Conservation (phyloP, 164 flowering plant species). For the Echeveria elegans region DNA sequence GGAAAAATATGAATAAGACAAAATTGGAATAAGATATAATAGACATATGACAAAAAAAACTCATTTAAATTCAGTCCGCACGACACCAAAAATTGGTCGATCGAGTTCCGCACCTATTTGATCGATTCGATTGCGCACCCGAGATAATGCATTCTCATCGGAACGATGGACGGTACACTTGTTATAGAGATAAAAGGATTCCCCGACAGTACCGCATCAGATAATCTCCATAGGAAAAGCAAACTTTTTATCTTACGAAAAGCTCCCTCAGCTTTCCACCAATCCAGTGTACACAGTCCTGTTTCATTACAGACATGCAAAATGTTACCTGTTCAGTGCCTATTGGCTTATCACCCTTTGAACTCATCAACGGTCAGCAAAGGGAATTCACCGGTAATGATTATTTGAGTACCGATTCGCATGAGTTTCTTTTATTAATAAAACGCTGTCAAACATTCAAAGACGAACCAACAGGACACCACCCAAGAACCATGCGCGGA, state of each 20-base stretch:
- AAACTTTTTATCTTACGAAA: neutral
- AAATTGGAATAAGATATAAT: too few species aligned
- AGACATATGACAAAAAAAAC: too few species aligned
- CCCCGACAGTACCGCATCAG: neutral
- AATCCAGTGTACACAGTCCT: neutral
- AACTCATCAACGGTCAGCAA: conserved; percentile 1
- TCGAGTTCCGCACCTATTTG: too few species aligned
- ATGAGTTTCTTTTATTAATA: too few species aligned
- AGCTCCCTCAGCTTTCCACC: neutral
- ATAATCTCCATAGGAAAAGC: neutral
- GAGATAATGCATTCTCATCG: too few species aligned
- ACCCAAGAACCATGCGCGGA: neutral
- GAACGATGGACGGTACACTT: too few species aligned
- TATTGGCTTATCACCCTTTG: neutral
- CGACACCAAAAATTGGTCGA: too few species aligned
- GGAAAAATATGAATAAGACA: too few species aligned
- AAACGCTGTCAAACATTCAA: too few species aligned
- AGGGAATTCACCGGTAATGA: neutral
- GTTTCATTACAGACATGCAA: neutral
- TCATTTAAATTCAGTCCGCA: too few species aligned
- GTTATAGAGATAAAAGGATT: too few species aligned
- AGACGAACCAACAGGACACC: neutral
- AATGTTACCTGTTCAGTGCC: neutral
- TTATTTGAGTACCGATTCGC: neutral
- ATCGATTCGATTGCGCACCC: too few species aligned